Base-by-base conservation (phyloP, 441 rosid species). In the Adansonia grandidieri region DNA sequence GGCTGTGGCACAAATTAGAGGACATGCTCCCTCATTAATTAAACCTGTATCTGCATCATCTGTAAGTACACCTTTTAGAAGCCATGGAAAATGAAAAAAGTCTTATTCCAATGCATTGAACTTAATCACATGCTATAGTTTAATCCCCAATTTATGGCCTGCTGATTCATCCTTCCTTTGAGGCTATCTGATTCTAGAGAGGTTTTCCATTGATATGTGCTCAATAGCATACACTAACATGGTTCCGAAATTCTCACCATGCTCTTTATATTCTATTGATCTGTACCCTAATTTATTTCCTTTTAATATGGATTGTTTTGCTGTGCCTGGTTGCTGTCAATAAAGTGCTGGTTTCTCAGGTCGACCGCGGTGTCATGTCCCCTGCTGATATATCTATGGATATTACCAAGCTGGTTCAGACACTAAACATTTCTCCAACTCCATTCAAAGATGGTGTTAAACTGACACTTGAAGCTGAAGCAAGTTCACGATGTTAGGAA, bases 371-470 rank as follows among this genome's bases (percentile, higher is more conserved):
- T 2, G 90, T 93, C 40, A 66, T 19, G 68, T 93, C 98, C 37
- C 98, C 98, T 14, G 87, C 96, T 54, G 98, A 93, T 79, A 95
- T 93, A 80, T 92, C 98, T 19, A 93, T 93, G 97, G 95, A 93
- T 77, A 85, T 91, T 68, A 84, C 88, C 15, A 93, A 89, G 71
- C 85, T 95, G 85, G 84, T 92, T 79, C 85, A 85, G 69, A 83
- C 85, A 0, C 86, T 92, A 42, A 60, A 84, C 14, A 45, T 95
- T 57, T 74, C 80, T 69, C 98, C 97, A 45, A 84, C 91, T 73
- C 50, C 87, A 76, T 93, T 85, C 81, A 82, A 66, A 82, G 95
- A 93, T 0, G 95, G 97, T 68, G 96, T 88, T 78, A 88, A 81
- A 79, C 57, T 84, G 84, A 95, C 96, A 8, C 92, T 93, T 6